Base-by-base conservation (phyloP, 2,329 filamentous ascomycete genomes). In the Xylariaceae sp. region DNA sequence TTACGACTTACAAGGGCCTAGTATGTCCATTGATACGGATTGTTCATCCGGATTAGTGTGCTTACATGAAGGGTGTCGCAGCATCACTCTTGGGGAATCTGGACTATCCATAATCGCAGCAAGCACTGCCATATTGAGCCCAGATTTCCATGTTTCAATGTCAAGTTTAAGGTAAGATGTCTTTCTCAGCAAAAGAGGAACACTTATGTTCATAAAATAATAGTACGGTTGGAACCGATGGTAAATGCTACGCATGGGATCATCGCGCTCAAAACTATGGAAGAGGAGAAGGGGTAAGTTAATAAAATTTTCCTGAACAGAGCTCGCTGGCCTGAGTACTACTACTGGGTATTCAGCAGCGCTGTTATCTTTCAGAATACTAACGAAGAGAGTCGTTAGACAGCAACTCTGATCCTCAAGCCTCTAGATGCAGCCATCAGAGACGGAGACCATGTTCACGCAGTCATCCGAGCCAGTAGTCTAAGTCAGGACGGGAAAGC, bases 401-500 rank as follows among this genome's bases (percentile, higher is more conserved):
- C n/a, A 10, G 37, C 45, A 3, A 29, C 40, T 1, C n/a, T 57
- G 1, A 15, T 59, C 2, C 26, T 59, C 3, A 59, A 59, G 39
- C 15, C 24, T 1, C 32, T 57, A 7, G 23, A 30, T 1, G 45
- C 23, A 3, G 61, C 61, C 1, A n/a, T 58, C 3, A 33, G 41
- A 2, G 53, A 64, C 7, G 44, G 75, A 1, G 64, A 72, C 24
- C 61, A 59, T 0, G 73, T 78, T 26, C 63, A 67, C 2, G 70
- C 70, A 9, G 59, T 78, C 10, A 72, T 80, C 30, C 65, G 72
- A 0, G 70, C 68, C 3, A 73, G 65, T 0, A 69, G 60, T 1
- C 48, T 70, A 10, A 77, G 76, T 53, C 64, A 68, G 20, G 76
- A 81, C 54, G 78, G 79, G 3, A 67, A 56, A 13, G 66, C 77